Base-by-base conservation (phyloP, 2,329 filamentous ascomycete genomes). In the Sarocladium strictum region DNA sequence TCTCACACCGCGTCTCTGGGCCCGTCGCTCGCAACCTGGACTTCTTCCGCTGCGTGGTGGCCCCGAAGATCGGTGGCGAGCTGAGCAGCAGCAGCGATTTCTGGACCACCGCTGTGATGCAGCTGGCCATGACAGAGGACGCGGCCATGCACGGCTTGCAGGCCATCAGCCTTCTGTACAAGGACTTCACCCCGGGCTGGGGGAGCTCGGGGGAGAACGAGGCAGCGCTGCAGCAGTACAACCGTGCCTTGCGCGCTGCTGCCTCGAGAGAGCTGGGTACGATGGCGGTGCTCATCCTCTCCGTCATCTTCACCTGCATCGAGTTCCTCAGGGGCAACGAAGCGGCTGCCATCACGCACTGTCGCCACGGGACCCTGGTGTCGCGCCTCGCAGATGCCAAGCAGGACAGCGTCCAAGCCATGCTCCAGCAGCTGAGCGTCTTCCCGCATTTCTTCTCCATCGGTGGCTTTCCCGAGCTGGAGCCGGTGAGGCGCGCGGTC, bases 251-350 rank as follows among this genome's bases (percentile, higher is more conserved):
- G 23, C 60, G 63, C 29, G 58, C 65, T 15, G 59, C 74, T 0
- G 61, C 67, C 10, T 56, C 62, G 1, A 61, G 63, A 2, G 33
- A 56, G 0, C 61, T 70, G 15, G 67, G 71, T 29, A 60, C 67
- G 0, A 19, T 10, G 11, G 32, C 27, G 5, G 67, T 75, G 2
- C 58, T 76, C 2, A 55, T 74, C 0, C 66, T 72, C 0, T 76
- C 73, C 55, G 56, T 74, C 2, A 60, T 76, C 15, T 76, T 76
- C 55, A 64, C 72, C 33, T 76, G 72, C 57, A 70, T 76, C 53
- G 73, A 76, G 57, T 68, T 73, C 54, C 60, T 76, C 1, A 67
- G 68, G 1, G 71, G 67, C 9, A 65, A 75, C 59, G 61, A 60
- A 17, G 58, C 64, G 5, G 62, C 64, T 3, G 73, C 71, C 1